Evolutionary conservation across 306 rosid genomes (phyloP), one percentile per base, ranked within the genome.

Genomic region (Malus asiatica): DNA sequence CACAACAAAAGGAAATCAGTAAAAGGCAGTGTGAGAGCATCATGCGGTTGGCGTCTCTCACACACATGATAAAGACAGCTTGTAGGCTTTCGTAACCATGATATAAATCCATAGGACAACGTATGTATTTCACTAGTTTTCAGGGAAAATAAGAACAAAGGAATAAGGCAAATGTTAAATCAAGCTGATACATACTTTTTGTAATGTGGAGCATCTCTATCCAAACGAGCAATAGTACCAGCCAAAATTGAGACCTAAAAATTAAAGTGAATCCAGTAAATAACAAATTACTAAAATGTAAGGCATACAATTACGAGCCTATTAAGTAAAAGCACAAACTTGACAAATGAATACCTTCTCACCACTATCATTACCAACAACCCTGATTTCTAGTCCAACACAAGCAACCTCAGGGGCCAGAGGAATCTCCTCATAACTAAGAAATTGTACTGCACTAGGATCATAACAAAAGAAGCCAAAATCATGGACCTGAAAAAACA

Each of bases 301-400:
- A 25, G 38, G 2, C 40, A 29, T 27, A 62, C 67, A 27, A 22
- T 62, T 29, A 29, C 2, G 27, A 57, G 25, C 5, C 6, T 15
- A 8, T n/a, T 20, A 57, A n/a, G 62, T 19, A 35, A 66, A 16
- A 48, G 8, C 13, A 59, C 16, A 69, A 58, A 33, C 5, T 18
- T 44, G 33, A 35, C 5, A 1, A 60, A 76, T 30, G 29, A 69
- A 75, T 92, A 94, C 98, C 98, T 94, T 94, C 84, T 94, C 98
- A 30, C 97, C 98, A 79, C 98, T 94, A 78, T 94, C 98, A 83
- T 94, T 94, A 66, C 98, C 97, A 73, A 94, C 97, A 79, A 94
- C 98, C 81, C 98, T 89, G 76, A 94, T 94, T 84, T 94, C 97
- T 66, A 94, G 88, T 76, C 98, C 98, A 84, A 94, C 96, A 73